A percentile compares a stretch with the other conserved stretches of the same genome.
These are phyloP conservation scores for Chlamydomonas schloesseri DNA, from an alignment of 139 green algal genomes.

Conservation along the genomic window DNA sequence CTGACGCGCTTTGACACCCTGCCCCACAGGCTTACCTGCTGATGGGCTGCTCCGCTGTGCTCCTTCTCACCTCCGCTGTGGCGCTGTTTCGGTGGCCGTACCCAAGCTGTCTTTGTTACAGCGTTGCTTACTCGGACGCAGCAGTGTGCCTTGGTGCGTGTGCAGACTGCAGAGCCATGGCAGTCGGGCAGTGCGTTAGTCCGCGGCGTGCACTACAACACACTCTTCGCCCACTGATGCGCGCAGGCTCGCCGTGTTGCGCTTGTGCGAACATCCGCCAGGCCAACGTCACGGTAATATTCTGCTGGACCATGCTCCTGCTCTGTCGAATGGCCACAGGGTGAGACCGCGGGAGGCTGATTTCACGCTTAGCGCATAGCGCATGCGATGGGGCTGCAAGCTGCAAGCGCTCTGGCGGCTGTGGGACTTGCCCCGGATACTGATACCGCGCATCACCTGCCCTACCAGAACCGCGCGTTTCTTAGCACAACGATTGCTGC, in stretches of 20 bases:
- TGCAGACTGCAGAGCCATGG: not conserved
- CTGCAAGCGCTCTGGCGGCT: too few species aligned
- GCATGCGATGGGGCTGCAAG: too few species aligned
- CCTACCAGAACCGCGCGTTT: too few species aligned
- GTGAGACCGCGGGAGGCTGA: too few species aligned
- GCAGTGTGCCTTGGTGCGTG: not conserved
- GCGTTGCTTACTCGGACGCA: not conserved
- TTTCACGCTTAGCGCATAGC: too few species aligned
- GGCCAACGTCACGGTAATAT: not conserved
- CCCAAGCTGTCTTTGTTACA: not conserved
- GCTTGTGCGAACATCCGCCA: constrained; percentile 21
- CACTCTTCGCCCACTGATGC: not conserved
- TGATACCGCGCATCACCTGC: not conserved
- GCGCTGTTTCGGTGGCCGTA: not conserved
- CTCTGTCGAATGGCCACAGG: constrained; percentile 6
- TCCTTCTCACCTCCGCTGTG: not conserved
- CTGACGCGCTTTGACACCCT: too few species aligned
- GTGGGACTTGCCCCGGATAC: too few species aligned
- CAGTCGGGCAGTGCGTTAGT: too few species aligned
- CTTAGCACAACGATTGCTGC: too few species aligned
- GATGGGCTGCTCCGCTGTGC: not conserved
- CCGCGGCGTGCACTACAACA: too few species aligned
- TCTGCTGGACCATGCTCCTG: constrained; percentile 1
- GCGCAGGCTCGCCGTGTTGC: not conserved
- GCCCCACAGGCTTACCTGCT: not conserved